Evolutionary conservation across 1,284 basidiomycete species (phyloP).

Genomic region (Ustilago sp.): DNA sequence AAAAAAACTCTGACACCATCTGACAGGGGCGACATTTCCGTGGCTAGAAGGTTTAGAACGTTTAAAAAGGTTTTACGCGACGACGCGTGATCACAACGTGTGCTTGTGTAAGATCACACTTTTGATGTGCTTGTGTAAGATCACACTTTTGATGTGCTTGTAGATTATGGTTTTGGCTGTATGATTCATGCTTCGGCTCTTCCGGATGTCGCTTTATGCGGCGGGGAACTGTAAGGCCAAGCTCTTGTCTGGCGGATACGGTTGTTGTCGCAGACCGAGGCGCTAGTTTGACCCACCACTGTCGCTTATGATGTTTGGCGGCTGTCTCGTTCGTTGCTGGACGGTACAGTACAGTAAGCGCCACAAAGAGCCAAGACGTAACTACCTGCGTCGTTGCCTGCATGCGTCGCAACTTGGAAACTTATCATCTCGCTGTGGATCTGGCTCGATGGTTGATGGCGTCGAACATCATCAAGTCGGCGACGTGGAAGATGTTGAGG

Average conservation of each 20-base stretch:
- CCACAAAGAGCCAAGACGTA: too few relatives aligned
- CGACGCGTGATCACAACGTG: conserved; percentile 15
- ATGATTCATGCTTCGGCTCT: neutral
- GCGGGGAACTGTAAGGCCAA: neutral
- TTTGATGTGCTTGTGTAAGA: neutral
- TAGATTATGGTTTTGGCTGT: neutral
- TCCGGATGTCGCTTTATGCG: neutral
- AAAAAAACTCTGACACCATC: neutral
- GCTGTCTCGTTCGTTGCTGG: neutral
- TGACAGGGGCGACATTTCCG: neutral
- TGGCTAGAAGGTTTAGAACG: neutral
- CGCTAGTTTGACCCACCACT: neutral
- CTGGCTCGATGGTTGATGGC: too few relatives aligned
- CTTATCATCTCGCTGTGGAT: too few relatives aligned
- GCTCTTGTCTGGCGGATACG: neutral
- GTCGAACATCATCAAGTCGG: too few relatives aligned
- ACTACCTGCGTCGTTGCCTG: too few relatives aligned
- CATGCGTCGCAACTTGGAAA: too few relatives aligned
- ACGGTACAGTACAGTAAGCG: too few relatives aligned
- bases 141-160: neutral
- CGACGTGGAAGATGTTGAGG: too few relatives aligned
- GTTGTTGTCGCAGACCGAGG: neutral
- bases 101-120: conserved; percentile 10
- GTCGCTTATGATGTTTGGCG: neutral
- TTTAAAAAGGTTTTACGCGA: neutral